phyloP scores from a whole-genome alignment of 345 rosid genomes.

The Corchorus capsularis region DNA sequence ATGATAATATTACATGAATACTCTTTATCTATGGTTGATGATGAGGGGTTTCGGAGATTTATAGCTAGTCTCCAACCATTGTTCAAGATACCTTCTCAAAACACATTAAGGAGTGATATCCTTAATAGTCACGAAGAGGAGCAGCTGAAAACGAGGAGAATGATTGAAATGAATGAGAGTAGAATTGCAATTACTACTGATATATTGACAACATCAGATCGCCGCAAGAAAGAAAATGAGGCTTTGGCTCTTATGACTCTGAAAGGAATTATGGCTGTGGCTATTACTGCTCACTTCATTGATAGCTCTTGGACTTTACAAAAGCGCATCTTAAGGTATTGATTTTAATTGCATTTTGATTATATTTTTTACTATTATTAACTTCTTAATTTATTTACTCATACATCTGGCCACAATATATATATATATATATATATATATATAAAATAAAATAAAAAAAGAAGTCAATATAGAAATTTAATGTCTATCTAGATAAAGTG shows the following conservation, averaged over 20 bases:
- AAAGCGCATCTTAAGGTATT: neutral
- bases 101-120: neutral
- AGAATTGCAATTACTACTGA: neutral
- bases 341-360: neutral
- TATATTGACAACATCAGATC: neutral
- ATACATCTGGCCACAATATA: too few relatives aligned
- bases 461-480: too few relatives aligned
- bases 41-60: too few relatives aligned
- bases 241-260: too few relatives aligned
- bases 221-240: neutral
- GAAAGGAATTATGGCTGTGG: neutral
- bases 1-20: too few relatives aligned
- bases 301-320: neutral
- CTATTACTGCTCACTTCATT: slow-evolving; percentile 7
- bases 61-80: neutral
- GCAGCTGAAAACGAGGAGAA: neutral
- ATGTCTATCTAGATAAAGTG: too few relatives aligned
- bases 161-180: neutral
- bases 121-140: neutral
- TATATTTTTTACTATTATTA: neutral
- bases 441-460: too few relatives aligned
- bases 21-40: too few relatives aligned
- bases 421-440: too few relatives aligned
- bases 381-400: neutral
- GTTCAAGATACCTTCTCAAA: neutral